Conservation (phyloP, 2,329 filamentous ascomycete species). For the Beauveria brongniartii region DNA sequence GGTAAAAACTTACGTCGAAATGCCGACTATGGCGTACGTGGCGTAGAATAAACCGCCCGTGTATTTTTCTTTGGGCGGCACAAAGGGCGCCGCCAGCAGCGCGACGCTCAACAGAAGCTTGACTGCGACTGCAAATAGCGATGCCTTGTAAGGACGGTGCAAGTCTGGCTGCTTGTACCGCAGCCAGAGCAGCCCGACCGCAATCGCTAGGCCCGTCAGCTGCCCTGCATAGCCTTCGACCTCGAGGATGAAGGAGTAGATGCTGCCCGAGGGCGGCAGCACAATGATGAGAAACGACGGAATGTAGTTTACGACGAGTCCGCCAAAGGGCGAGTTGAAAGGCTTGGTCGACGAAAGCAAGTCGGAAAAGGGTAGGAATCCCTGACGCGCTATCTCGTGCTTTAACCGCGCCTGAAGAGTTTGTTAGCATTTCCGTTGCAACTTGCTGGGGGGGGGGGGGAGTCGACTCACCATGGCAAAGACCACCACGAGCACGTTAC, state of each 20-base stretch:
- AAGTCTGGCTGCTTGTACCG: constrained; percentile 51
- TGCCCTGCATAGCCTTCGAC: constrained; percentile 62
- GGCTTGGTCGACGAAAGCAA: constrained; percentile 56
- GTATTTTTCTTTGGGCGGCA: constrained; percentile 44
- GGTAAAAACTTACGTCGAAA: constrained; percentile 39
- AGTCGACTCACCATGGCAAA: constrained; percentile 50
- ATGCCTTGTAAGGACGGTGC: constrained; percentile 56
- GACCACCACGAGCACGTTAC: constrained; percentile 66
- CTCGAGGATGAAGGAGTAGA: constrained; percentile 67
- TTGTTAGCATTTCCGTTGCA: constrained; percentile 11
- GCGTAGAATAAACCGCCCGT: constrained; percentile 42
- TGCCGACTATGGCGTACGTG: constrained; percentile 45
- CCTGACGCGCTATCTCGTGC: constrained; percentile 64
- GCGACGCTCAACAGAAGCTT: constrained; percentile 44
- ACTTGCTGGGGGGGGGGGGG: no score
- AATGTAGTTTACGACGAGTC: constrained; percentile 60
- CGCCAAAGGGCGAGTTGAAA: constrained; percentile 59
- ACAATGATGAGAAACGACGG: constrained; percentile 59
- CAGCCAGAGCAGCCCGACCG: constrained; percentile 51
- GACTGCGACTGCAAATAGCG: constrained; percentile 50
- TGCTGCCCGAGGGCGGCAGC: constrained; percentile 54
- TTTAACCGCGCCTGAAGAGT: constrained; percentile 54
- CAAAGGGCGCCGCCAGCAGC: constrained; percentile 53
- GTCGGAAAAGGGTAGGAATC: constrained; percentile 57
- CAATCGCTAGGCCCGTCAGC: constrained; percentile 49